Percentiles rank a stretch among this genome's conserved stretches.
phyloP scores from a whole-genome alignment of 352 stramenopile species.

The Globisporangium polare region DNA sequence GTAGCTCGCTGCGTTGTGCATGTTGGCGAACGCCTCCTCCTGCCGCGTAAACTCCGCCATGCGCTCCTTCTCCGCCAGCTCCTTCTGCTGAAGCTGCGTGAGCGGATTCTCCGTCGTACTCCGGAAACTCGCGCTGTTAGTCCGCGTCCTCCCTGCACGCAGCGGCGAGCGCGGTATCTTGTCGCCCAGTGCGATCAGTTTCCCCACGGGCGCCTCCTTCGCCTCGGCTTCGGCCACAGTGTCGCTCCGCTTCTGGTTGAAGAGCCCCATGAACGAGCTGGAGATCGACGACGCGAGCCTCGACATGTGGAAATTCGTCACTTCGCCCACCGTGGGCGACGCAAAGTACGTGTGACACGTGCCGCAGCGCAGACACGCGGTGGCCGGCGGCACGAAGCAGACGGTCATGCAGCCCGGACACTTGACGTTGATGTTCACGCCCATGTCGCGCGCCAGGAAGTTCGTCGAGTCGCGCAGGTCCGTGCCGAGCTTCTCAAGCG shows the following conservation, averaged over 20 bases:
- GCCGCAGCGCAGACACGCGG: constrained; percentile 72
- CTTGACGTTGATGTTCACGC: constrained; percentile 81
- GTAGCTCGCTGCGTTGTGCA: constrained; percentile 15
- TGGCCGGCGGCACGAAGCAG: constrained; percentile 72
- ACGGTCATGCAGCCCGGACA: constrained; percentile 72
- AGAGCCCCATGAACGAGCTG: constrained; percentile 73
- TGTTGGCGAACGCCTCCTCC: constrained; percentile 16
- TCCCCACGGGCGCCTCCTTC: constrained; percentile 45
- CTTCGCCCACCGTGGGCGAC: constrained; percentile 67
- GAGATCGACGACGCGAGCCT: constrained; percentile 71
- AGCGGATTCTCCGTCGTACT: constrained; percentile 6
- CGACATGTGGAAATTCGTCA: constrained; percentile 85
- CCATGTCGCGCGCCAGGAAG: constrained; percentile 74
- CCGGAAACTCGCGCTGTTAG: constrained; percentile 28
- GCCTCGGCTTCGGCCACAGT: constrained; percentile 26
- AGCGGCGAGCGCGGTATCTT: constrained; percentile 29
- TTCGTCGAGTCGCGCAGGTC: constrained; percentile 79
- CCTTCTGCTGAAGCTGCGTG: constrained; percentile 3
- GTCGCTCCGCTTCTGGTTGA: constrained; percentile 34
- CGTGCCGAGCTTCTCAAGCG: constrained; percentile 66
- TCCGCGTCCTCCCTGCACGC: constrained; percentile 23
- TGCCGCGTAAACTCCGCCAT: constrained; percentile 15
- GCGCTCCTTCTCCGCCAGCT: constrained; percentile 4
- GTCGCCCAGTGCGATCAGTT: constrained; percentile 60
- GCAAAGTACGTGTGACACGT: constrained; percentile 83